These are phyloP conservation scores for Cordyceps cateniannulata DNA, from an alignment of 2,329 filamentous ascomycete genomes.

Conservation along the genomic window DNA sequence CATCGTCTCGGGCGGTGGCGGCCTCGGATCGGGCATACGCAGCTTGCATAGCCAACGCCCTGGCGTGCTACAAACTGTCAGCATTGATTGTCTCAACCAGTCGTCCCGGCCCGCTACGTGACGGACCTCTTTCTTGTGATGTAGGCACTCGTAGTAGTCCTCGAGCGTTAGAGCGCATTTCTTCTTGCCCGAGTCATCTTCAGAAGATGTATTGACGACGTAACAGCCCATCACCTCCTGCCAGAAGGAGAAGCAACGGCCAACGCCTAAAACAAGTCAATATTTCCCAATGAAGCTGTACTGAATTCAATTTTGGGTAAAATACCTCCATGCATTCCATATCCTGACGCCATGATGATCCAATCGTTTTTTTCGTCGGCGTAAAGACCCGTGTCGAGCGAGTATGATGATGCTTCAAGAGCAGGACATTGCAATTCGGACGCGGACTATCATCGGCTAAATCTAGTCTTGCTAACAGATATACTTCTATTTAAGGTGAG, in stretches of 20 bases:
- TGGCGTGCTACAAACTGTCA: conserved; percentile 55
- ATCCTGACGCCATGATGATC: conserved; percentile 68
- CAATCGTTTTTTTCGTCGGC: not conserved
- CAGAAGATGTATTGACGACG: conserved; percentile 80
- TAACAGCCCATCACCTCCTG: conserved; percentile 98
- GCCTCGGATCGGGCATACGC: conserved; percentile 79
- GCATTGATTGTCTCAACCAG: not conserved
- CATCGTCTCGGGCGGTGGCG: conserved; percentile 69
- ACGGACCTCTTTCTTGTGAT: conserved; percentile 96
- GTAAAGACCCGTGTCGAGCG: not conserved
- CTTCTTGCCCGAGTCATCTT: conserved; percentile 73
- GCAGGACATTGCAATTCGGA: not conserved
- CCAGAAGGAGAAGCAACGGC: conserved; percentile 98
- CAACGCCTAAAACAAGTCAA: conserved; percentile 41
- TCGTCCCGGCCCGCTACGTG: not conserved
- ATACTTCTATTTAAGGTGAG: not conserved
- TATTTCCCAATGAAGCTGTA: not conserved
- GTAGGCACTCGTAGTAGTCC: conserved; percentile 98
- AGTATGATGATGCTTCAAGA: not conserved
- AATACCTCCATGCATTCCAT: conserved; percentile 73
- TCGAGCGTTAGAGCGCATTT: conserved; percentile 83
- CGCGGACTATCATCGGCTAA: conserved; percentile 2
- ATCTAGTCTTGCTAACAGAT: not conserved
- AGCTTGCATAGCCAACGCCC: conserved; percentile 70
- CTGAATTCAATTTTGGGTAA: conserved; percentile 15